Percentiles rank a stretch among this genome's conserved stretches.
Evolutionary conservation across 2,329 filamentous ascomycete species (phyloP).

Genomic region (Botryotinia globosa): DNA sequence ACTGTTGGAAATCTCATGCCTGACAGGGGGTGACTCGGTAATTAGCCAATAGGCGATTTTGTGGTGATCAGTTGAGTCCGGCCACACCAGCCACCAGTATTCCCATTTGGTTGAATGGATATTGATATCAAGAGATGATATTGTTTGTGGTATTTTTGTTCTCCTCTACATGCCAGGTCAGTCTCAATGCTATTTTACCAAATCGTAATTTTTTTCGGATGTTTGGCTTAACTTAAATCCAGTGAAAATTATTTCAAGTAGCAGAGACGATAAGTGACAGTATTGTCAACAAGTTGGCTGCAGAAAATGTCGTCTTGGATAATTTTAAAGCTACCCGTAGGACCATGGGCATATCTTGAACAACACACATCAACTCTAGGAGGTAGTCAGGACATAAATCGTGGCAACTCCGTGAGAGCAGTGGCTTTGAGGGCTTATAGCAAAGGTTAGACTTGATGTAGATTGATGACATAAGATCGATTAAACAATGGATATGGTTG

Average conservation of each 20-base stretch:
- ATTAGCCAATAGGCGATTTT: not conserved
- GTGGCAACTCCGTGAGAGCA: too few species aligned
- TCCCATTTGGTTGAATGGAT: not conserved
- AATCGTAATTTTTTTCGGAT: not conserved
- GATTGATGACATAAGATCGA: not conserved
- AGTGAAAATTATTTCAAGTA: not conserved
- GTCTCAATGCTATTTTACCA: not conserved
- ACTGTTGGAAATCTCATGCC: not conserved
- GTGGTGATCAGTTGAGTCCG: not conserved
- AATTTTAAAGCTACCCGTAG: not conserved
- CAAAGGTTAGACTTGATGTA: not conserved
- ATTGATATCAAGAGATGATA: not conserved
- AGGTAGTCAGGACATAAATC: not conserved
- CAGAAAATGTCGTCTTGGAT: rapidly evolving
- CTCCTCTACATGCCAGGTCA: not conserved
- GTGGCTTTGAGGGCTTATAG: not conserved
- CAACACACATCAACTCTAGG: not conserved
- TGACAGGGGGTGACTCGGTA: not conserved
- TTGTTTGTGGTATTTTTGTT: not conserved
- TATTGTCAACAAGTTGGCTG: rapidly evolving
- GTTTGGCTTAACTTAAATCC: not conserved
- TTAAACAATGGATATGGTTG: not conserved
- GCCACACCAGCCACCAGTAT: not conserved
- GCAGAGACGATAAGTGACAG: not conserved
- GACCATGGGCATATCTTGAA: not conserved